Base-by-base conservation (phyloP, 257 asterid species). In the Primulina eburnea region DNA sequence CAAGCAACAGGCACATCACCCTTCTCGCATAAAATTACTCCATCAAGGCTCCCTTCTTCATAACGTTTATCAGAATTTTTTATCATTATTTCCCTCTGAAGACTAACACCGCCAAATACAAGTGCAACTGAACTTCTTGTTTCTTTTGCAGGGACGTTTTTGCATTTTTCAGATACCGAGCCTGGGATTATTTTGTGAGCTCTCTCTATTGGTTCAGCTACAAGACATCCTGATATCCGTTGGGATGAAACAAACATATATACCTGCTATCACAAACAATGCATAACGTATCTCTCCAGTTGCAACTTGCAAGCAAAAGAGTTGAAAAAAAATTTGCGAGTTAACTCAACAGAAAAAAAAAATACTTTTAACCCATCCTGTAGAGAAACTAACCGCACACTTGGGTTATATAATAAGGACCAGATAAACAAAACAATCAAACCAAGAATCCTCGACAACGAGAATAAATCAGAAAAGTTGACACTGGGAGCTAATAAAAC, bases 71-170 rank as follows among this genome's bases (percentile, higher is more conserved):
- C 73, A 38, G 28, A 10, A 64, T 79, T 76, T 74, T 75, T 85
- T 81, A 73, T 84, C 61, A 83, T 83, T 62, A 76, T 77, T 75
- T 90, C 96, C 79, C 95, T 82, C 53, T 77, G 83, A 56, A 92
- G 81, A 76, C 84, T 81, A 65, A 88, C 85, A 64, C 80, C 84
- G 12, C 98, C 98, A 78, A 92, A 88, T 33, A 85, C 87, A 72
- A 92, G 90, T 20, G 73, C 43, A 16, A 69, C 67, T 60, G 95
- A 72, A 62, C 52, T 81, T 37, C 63, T 77, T 29, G 64, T 70
- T 74, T 74, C 83, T 65, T 80, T 86, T 47, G 76, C 37, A 60
- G 74, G 59, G 29, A 40, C 37, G 57, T 18, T 35, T 29, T 50
- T 38, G 4, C 64, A 43, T 71, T 10, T 74, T 56, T 65, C 69